Evolutionary conservation across 164 flowering plant species (phyloP).

Genomic region (Vitis riparia): DNA sequence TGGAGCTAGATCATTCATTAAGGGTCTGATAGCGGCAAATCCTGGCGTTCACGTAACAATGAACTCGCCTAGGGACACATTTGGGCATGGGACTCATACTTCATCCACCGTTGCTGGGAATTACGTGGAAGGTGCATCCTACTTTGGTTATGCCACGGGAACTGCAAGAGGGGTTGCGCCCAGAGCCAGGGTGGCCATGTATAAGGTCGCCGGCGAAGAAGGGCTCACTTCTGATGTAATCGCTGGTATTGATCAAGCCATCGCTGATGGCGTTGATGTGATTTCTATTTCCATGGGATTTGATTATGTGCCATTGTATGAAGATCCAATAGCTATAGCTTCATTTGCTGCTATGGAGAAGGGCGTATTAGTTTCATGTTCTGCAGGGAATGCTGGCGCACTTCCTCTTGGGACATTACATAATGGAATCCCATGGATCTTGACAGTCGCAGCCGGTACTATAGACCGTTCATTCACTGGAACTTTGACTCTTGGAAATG

Average conservation of each 20-base stretch:
- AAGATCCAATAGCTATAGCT: constrained; percentile 54
- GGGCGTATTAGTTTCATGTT: constrained; percentile 28
- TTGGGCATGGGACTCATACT: constrained; percentile 64
- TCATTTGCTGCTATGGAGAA: constrained; percentile 38
- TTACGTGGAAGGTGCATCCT: constrained; percentile 36
- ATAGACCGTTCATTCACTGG: constrained; percentile 18
- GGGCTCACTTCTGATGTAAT: constrained; percentile 42
- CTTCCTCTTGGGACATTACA: not conserved
- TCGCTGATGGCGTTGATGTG: constrained; percentile 69
- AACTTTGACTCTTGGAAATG: constrained; percentile 42
- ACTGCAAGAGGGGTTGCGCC: constrained; percentile 64
- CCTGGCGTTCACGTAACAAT: constrained; percentile 10
- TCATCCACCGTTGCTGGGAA: constrained; percentile 50
- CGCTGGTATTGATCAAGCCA: constrained; percentile 60
- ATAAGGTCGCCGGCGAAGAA: constrained; percentile 48
- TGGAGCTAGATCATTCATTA: constrained; percentile 48
- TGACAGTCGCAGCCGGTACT: constrained; percentile 23
- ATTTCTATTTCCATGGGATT: constrained; percentile 59
- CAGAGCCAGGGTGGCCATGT: constrained; percentile 48
- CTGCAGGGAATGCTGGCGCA: constrained; percentile 32
- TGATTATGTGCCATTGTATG: constrained; percentile 22
- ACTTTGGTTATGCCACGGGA: constrained; percentile 54
- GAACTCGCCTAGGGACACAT: constrained; percentile 46
- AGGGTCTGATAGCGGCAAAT: constrained; percentile 22
- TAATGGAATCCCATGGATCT: constrained; percentile 35